phyloP scores from a whole-genome alignment of 2,329 filamentous ascomycete species.

The Trichoderma atroviride region DNA sequence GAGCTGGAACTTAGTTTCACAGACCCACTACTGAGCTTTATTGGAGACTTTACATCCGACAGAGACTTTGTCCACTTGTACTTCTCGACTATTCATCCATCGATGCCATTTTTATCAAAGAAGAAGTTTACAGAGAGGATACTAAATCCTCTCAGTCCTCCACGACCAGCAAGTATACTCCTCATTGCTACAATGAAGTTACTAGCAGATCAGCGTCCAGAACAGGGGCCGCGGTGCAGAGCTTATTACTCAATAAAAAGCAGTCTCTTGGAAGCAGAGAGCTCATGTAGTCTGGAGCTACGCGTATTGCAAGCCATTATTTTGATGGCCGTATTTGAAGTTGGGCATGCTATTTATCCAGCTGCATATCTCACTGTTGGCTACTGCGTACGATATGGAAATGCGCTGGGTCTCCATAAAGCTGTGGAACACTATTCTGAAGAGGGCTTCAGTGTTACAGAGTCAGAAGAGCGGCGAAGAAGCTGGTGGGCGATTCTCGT shows the following conservation, averaged over 20 bases:
- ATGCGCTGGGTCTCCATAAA: conserved; percentile 2
- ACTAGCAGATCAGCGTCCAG: neutral
- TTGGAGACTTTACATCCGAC: neutral
- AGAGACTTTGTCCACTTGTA: neutral
- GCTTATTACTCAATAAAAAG: conserved; percentile 4
- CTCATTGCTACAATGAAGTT: conserved; percentile 11
- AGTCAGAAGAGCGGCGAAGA: conserved; percentile 12
- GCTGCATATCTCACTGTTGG: conserved; percentile 9
- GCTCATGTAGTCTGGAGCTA: neutral
- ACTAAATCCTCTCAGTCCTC: neutral
- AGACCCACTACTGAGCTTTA: neutral
- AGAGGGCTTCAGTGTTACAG: neutral
- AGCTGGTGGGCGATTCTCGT: conserved; percentile 3
- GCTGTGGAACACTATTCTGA: conserved; percentile 8
- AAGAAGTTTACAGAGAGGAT: conserved; percentile 1
- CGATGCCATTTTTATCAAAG: conserved; percentile 4
- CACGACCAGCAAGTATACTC: neutral
- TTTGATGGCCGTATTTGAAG: conserved; percentile 2
- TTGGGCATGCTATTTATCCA: conserved; percentile 8
- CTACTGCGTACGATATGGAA: conserved; percentile 3
- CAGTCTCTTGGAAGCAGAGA: neutral
- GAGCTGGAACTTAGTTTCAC: neutral
- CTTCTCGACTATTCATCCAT: neutral
- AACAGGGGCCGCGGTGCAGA: neutral
- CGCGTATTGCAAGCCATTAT: conserved; percentile 4